Evolutionary conservation across 805 yeast species (phyloP).

Genomic region (Lipomyces chichibuensis): DNA sequence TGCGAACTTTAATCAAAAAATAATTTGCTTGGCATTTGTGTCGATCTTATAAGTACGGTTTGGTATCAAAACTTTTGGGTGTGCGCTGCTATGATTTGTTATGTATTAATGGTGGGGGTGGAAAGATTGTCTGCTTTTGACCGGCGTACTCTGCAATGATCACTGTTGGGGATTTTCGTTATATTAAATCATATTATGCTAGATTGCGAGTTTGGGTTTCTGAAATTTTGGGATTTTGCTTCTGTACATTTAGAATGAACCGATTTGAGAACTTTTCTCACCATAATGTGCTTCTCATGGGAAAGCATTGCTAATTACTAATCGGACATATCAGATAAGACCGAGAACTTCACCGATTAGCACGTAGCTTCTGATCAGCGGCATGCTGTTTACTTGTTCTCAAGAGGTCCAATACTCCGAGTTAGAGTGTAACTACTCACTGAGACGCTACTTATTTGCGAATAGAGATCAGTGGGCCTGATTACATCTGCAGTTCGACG

Average conservation of each 20-base stretch:
- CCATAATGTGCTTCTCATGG: no score
- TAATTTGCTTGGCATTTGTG: neutral
- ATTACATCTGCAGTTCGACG: no score
- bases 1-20: slow-evolving; percentile 1
- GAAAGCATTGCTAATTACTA: no score
- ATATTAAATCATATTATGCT: neutral
- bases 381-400: no score
- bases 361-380: no score
- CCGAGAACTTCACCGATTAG: no score
- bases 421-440: no score
- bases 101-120: neutral
- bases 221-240: neutral
- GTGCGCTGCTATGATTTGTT: neutral
- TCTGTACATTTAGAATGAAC: neutral
- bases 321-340: no score
- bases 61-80: neutral
- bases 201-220: neutral
- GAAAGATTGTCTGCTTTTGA: neutral
- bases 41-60: no score
- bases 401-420: no score
- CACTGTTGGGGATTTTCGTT: neutral
- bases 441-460: no score
- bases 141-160: neutral
- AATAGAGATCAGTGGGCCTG: no score
- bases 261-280: neutral